Evolutionary conservation across 768 basidiomycete species (phyloP).

Genomic region (Collybiopsis confluens): DNA sequence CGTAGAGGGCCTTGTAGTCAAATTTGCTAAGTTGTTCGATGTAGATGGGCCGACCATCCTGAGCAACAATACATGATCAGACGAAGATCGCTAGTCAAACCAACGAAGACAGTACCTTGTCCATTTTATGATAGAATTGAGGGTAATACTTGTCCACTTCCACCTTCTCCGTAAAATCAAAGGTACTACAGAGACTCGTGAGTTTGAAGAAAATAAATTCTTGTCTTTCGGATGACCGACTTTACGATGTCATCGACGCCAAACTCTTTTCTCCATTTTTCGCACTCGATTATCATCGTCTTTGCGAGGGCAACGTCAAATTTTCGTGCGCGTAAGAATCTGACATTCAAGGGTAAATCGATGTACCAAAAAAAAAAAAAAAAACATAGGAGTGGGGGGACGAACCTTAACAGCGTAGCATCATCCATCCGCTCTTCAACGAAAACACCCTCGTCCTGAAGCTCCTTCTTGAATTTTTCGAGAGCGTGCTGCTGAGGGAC

Average conservation of each 20-base stretch:
- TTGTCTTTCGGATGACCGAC: constrained; percentile 34
- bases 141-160: constrained; percentile 92
- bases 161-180: constrained; percentile 79
- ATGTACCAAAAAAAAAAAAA: not conserved
- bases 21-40: constrained; percentile 89
- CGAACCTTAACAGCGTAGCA: not conserved
- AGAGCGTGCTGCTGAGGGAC: constrained; percentile 58
- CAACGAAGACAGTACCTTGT: no score
- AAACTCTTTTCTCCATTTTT: constrained; percentile 89
- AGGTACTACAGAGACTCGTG: constrained; percentile 48
- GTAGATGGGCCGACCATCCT: constrained; percentile 96
- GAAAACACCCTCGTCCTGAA: constrained; percentile 44
- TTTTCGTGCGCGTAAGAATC: constrained; percentile 90
- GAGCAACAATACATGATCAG: not conserved
- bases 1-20: constrained; percentile 80
- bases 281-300: constrained; percentile 74
- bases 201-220: not conserved
- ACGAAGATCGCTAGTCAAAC: constrained; percentile 32
- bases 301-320: constrained; percentile 84
- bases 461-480: constrained; percentile 61
- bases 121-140: constrained; percentile 93
- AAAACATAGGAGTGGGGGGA: not conserved
- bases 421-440: not conserved
- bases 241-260: constrained; percentile 70
- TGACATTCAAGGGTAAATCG: constrained; percentile 22